phyloP scores from a whole-genome alignment of 2,329 filamentous ascomycete genomes.

The Ophioceras dolichostomum region DNA sequence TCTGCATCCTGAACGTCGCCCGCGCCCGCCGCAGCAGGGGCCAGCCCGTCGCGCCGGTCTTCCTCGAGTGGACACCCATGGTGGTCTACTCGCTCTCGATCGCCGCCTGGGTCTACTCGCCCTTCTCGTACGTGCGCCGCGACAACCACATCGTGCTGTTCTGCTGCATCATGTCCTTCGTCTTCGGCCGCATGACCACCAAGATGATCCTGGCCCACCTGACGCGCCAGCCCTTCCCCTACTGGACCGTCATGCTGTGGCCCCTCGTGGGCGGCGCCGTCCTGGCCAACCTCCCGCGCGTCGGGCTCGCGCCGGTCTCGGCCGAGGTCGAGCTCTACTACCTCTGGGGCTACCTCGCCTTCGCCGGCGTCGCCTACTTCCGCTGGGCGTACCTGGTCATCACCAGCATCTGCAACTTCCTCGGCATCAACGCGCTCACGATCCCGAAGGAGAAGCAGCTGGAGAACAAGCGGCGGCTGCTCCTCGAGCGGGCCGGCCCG shows the following conservation, averaged over 20 bases:
- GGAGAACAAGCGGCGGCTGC: slow-evolving; percentile 31
- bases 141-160: slow-evolving; percentile 88
- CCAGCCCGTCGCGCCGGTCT: slow-evolving; percentile 67
- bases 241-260: slow-evolving; percentile 85
- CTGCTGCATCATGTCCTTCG: slow-evolving; percentile 89
- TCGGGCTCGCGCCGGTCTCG: slow-evolving; percentile 45
- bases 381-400: slow-evolving; percentile 89
- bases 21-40: slow-evolving; percentile 59
- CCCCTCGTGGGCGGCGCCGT: slow-evolving; percentile 79
- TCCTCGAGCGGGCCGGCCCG: slow-evolving; percentile 17
- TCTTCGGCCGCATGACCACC: slow-evolving; percentile 95
- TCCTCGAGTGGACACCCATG: slow-evolving; percentile 92
- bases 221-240: slow-evolving; percentile 86
- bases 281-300: slow-evolving; percentile 66
- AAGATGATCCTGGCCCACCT: slow-evolving; percentile 98
- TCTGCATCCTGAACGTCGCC: slow-evolving; percentile 79
- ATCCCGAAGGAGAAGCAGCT: slow-evolving; percentile 55
- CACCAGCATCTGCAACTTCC: slow-evolving; percentile 77
- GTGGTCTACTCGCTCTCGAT: slow-evolving; percentile 64
- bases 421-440: slow-evolving; percentile 90
- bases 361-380: slow-evolving; percentile 77
- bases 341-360: slow-evolving; percentile 71
- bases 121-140: slow-evolving; percentile 66
- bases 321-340: slow-evolving; percentile 64
- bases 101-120: slow-evolving; percentile 78